Conservation (phyloP, 2,329 filamentous ascomycete species). For the Sclerotinia trifoliorum region DNA sequence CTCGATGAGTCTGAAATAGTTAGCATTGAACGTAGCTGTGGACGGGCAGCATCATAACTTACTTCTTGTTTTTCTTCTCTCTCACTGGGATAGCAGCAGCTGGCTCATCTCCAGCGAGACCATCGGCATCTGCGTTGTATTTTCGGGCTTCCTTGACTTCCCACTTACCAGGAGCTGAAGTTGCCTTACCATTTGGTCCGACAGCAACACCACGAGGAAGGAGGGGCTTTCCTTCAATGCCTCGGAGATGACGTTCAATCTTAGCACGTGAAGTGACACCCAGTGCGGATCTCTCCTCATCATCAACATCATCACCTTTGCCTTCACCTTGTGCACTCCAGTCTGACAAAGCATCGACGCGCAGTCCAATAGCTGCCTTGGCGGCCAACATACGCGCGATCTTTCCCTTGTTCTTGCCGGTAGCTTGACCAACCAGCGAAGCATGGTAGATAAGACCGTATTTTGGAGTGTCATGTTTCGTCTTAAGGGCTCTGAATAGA, state of each 20-base stretch:
- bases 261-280: conserved; percentile 70
- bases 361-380: conserved; percentile 88
- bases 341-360: conserved; percentile 84
- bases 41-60: conserved; percentile 29
- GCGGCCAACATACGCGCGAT: conserved; percentile 94
- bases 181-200: conserved; percentile 67
- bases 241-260: conserved; percentile 73
- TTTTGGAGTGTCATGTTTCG: conserved; percentile 98
- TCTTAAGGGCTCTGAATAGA: conserved; percentile 96
- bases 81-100: conserved; percentile 46
- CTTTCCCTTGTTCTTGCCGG: conserved; percentile 98
- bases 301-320: conserved; percentile 63
- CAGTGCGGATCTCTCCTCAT: conserved; percentile 83
- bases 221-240: conserved; percentile 86
- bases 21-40: conserved; percentile 24
- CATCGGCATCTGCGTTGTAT: conserved; percentile 94
- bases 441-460: conserved; percentile 94
- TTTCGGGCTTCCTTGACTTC: conserved; percentile 89
- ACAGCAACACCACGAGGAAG: conserved; percentile 73
- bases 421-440: conserved; percentile 92
- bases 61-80: conserved; percentile 51
- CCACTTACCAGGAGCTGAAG: conserved; percentile 70
- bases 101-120: conserved; percentile 67
- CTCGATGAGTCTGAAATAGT: conserved; percentile 41
- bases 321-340: conserved; percentile 69